phyloP scores from a whole-genome alignment of 75 land plant species.

The Selaginella moellendorffii region DNA sequence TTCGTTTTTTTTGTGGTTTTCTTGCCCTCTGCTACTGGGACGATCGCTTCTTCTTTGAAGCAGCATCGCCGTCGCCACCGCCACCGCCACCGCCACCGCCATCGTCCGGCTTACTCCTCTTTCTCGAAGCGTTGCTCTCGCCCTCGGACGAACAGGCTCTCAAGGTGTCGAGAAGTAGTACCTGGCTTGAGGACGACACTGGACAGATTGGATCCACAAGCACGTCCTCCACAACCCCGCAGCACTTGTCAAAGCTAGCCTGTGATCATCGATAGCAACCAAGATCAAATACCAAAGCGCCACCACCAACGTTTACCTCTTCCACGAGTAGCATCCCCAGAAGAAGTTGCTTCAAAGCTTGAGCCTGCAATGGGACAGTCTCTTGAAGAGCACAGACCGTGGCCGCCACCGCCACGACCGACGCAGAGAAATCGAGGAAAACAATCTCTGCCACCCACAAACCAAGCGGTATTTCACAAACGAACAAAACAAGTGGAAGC shows the following conservation, averaged over 20 bases:
- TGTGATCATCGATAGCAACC: not conserved
- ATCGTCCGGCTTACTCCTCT: too few species aligned
- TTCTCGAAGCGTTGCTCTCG: too few species aligned
- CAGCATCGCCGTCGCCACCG: too few species aligned
- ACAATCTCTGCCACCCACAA: constrained; percentile 5
- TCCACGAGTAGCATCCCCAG: not conserved
- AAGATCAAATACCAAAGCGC: not conserved
- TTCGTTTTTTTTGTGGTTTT: too few species aligned
- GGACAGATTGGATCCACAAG: constrained; percentile 10
- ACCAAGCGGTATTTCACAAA: not conserved
- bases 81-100: too few species aligned
- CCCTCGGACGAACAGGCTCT: too few species aligned
- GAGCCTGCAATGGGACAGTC: constrained; percentile 11
- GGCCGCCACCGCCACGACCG: constrained; percentile 1
- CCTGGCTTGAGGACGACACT: too few species aligned
- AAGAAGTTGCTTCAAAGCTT: constrained; percentile 4
- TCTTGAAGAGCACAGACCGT: constrained; percentile 15
- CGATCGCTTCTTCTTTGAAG: too few species aligned
- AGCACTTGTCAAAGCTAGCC: not conserved
- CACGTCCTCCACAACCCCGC: not conserved
- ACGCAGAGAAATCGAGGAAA: constrained; percentile 14
- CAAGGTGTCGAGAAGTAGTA: too few species aligned
- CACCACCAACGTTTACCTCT: not conserved
- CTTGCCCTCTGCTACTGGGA: too few species aligned
- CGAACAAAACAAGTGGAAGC: too few species aligned